phyloP scores from a whole-genome alignment of 805 yeast species.

The Ogataea glucozyma region DNA sequence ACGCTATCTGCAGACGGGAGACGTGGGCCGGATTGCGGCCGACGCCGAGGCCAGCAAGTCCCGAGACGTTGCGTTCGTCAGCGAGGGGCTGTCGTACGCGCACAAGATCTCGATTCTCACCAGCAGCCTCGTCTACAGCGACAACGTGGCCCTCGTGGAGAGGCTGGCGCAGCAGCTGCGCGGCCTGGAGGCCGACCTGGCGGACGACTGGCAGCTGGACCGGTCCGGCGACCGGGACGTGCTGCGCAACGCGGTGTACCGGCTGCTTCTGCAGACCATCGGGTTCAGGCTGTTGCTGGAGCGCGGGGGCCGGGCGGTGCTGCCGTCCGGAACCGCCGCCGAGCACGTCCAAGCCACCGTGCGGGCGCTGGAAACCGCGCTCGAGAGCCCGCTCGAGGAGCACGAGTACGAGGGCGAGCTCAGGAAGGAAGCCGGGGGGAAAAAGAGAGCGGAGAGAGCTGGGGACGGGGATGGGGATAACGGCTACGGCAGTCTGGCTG shows the following conservation, averaged over 20 bases:
- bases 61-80: conserved; percentile 20
- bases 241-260: conserved; percentile 18
- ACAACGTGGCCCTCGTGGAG: conserved; percentile 46
- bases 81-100: conserved; percentile 22
- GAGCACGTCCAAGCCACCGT: conserved; percentile 16
- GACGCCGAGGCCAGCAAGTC: conserved; percentile 26
- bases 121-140: conserved; percentile 38
- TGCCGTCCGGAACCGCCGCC: conserved; percentile 9
- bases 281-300: conserved; percentile 18
- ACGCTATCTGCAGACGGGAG: conserved; percentile 64
- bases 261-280: conserved; percentile 27
- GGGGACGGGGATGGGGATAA: background rate
- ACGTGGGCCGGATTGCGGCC: conserved; percentile 40
- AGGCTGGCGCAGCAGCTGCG: conserved; percentile 44
- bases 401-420: conserved; percentile 25
- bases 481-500: conserved; percentile 30
- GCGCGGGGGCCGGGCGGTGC: conserved; percentile 3
- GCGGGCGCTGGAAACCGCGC: conserved; percentile 25
- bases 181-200: conserved; percentile 28
- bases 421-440: too few relatives aligned
- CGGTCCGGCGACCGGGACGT: conserved; percentile 12
- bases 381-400: conserved; percentile 2
- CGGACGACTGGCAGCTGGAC: conserved; percentile 9
- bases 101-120: conserved; percentile 29
- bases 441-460: background rate